Evolutionary conservation across 2,329 filamentous ascomycete species (phyloP).

Genomic region (Alternaria sp.): DNA sequence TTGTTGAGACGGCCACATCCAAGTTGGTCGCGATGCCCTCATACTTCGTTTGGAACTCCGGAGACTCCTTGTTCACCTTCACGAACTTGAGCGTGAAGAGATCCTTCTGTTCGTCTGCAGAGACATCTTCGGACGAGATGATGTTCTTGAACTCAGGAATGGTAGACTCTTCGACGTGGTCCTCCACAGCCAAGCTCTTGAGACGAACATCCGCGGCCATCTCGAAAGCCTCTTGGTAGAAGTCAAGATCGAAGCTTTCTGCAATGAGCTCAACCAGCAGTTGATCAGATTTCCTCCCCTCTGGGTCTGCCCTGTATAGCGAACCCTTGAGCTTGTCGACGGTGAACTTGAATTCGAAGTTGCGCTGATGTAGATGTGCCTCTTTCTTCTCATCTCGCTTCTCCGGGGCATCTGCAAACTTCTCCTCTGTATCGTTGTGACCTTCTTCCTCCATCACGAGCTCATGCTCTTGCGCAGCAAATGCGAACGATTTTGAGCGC

Average conservation of each 20-base stretch:
- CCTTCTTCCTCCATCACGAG: slow-evolving; percentile 78
- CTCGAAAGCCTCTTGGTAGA: slow-evolving; percentile 87
- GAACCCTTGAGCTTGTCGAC: slow-evolving; percentile 95
- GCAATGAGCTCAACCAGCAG: slow-evolving; percentile 91
- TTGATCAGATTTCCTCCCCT: slow-evolving; percentile 75
- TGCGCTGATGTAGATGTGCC: slow-evolving; percentile 79
- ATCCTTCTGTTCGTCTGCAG: slow-evolving; percentile 74
- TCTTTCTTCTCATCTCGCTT: slow-evolving; percentile 55
- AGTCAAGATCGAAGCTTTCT: slow-evolving; percentile 84
- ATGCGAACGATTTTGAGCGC: slow-evolving; percentile 75
- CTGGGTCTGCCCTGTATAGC: slow-evolving; percentile 83
- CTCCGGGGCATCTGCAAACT: slow-evolving; percentile 71
- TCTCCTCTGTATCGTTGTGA: slow-evolving; percentile 68
- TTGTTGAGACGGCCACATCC: slow-evolving; percentile 88
- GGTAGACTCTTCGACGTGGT: slow-evolving; percentile 88
- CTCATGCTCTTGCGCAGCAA: slow-evolving; percentile 73
- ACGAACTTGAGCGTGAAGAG: slow-evolving; percentile 89
- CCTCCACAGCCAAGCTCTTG: slow-evolving; percentile 85
- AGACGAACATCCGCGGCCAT: slow-evolving; percentile 92
- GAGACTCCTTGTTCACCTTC: slow-evolving; percentile 87
- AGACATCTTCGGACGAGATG: slow-evolving; percentile 83
- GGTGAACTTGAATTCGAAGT: slow-evolving; percentile 95
- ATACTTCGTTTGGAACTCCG: slow-evolving; percentile 90
- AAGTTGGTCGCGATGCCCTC: slow-evolving; percentile 94
- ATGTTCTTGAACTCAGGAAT: slow-evolving; percentile 95